These are phyloP conservation scores for Nasturtium officinale DNA, from an alignment of 345 rosid genomes.

Conservation along the genomic window DNA sequence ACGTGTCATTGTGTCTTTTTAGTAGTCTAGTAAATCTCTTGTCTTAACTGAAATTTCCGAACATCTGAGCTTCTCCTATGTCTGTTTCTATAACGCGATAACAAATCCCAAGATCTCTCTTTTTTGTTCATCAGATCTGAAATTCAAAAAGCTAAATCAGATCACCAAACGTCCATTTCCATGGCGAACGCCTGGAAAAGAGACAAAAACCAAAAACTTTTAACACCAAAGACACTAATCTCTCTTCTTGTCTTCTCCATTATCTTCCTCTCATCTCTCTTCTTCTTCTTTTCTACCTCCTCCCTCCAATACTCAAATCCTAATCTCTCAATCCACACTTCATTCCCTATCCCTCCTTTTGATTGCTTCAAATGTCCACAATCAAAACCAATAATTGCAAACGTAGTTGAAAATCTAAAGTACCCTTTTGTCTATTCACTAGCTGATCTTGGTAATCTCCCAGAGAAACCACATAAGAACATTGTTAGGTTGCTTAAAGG, in stretches of 20 bases:
- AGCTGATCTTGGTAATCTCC: constrained; percentile 81
- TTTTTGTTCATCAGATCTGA: constrained; percentile 28
- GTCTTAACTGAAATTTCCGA: neutral
- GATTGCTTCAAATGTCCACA: constrained; percentile 75
- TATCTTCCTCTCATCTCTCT: constrained; percentile 52
- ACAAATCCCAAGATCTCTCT: neutral
- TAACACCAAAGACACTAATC: constrained; percentile 55
- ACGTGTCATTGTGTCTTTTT: neutral
- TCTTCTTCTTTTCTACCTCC: constrained; percentile 47
- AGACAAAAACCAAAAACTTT: constrained; percentile 57
- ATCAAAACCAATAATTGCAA: constrained; percentile 84
- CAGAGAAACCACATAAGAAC: constrained; percentile 97
- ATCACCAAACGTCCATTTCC: constrained; percentile 28
- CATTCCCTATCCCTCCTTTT: constrained; percentile 55
- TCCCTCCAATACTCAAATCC: constrained; percentile 33
- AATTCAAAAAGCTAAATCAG: neutral
- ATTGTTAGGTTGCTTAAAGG: constrained; percentile 86
- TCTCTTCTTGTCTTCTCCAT: constrained; percentile 51
- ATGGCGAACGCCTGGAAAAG: constrained; percentile 83
- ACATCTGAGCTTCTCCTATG: neutral
- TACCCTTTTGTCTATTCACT: constrained; percentile 80
- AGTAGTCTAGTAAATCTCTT: neutral
- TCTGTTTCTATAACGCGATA: neutral
- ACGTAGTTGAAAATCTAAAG: constrained; percentile 78
- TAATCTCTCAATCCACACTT: constrained; percentile 28